Evolutionary conservation across 306 rosid genomes (phyloP).

Genomic region (Cicer judaicum): DNA sequence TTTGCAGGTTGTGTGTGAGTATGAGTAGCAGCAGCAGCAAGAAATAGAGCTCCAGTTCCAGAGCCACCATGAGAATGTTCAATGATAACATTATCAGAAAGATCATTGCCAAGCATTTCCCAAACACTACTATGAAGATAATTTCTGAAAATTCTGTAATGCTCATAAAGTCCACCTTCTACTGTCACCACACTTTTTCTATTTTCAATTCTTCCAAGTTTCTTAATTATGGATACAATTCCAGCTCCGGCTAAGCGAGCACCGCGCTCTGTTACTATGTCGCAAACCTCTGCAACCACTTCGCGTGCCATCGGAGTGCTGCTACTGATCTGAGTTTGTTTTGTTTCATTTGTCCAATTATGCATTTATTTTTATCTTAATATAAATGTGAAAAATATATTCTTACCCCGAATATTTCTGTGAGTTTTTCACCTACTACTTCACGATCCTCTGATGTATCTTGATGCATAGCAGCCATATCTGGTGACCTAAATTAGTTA

Average conservation of each 20-base stretch:
- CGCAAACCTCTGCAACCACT: constrained; percentile 73
- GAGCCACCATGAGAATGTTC: constrained; percentile 78
- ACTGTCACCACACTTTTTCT: constrained; percentile 64
- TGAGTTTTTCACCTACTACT: constrained; percentile 64
- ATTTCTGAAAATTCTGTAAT: constrained; percentile 69
- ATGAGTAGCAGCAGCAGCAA: constrained; percentile 62
- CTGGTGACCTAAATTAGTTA: constrained; percentile 53
- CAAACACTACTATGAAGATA: constrained; percentile 71
- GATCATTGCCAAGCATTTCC: constrained; percentile 79
- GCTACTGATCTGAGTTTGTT: constrained; percentile 50
- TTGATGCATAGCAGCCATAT: constrained; percentile 84
- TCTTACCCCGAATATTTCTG: constrained; percentile 63
- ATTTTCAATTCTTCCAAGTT: constrained; percentile 61
- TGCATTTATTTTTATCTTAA: background rate
- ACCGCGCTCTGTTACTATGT: constrained; percentile 70
- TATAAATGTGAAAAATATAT: background rate
- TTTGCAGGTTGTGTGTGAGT: constrained; percentile 37
- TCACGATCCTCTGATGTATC: constrained; percentile 69
- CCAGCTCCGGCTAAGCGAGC: constrained; percentile 76
- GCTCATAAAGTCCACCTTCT: constrained; percentile 78
- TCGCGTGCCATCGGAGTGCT: constrained; percentile 55
- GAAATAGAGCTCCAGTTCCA: constrained; percentile 66
- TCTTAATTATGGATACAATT: constrained; percentile 68
- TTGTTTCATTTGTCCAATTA: background rate
- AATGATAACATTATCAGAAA: constrained; percentile 64